Conservation (phyloP, 108 stramenopile genomes). For the Craspedostauros australis region DNA sequence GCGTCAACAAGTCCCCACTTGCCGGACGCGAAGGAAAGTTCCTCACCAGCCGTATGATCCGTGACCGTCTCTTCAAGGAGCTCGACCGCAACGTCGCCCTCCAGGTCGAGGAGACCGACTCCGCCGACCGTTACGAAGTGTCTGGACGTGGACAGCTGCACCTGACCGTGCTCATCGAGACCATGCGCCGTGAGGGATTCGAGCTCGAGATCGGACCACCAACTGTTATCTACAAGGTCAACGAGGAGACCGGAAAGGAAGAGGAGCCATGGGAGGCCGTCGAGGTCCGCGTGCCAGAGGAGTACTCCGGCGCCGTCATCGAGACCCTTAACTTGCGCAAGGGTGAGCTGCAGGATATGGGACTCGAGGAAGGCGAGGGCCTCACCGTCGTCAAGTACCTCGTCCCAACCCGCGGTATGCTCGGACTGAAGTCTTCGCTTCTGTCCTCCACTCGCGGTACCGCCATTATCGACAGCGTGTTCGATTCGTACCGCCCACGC, state of each 20-base stretch:
- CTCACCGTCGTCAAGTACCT: constrained; percentile 88
- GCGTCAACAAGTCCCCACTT: constrained; percentile 98
- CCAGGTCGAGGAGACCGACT: constrained; percentile 86
- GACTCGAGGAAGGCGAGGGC: constrained; percentile 78
- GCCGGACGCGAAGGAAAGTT: constrained; percentile 97
- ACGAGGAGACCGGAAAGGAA: constrained; percentile 84
- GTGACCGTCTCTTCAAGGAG: constrained; percentile 96
- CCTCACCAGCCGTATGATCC: constrained; percentile 94
- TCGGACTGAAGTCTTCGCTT: constrained; percentile 90
- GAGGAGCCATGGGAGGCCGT: constrained; percentile 96
- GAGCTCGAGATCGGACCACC: constrained; percentile 98
- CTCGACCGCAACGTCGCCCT: constrained; percentile 95
- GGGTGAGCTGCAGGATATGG: constrained; percentile 95
- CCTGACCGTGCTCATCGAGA: constrained; percentile 98
- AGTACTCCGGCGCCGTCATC: constrained; percentile 87
- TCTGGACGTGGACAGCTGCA: constrained; percentile 98
- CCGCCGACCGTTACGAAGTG: constrained; percentile 92
- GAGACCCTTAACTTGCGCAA: constrained; percentile 90
- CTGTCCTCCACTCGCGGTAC: constrained; percentile 93
- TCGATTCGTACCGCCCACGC: constrained; percentile 87
- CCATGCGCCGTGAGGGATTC: constrained; percentile 99
- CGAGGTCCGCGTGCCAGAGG: constrained; percentile 93
- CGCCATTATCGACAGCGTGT: constrained; percentile 92
- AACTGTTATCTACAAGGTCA: constrained; percentile 86
- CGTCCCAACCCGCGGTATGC: constrained; percentile 97